Evolutionary conservation across 495 filamentous ascomycete species (phyloP).

Genomic region (Rostrohypoxylon terebratum): DNA sequence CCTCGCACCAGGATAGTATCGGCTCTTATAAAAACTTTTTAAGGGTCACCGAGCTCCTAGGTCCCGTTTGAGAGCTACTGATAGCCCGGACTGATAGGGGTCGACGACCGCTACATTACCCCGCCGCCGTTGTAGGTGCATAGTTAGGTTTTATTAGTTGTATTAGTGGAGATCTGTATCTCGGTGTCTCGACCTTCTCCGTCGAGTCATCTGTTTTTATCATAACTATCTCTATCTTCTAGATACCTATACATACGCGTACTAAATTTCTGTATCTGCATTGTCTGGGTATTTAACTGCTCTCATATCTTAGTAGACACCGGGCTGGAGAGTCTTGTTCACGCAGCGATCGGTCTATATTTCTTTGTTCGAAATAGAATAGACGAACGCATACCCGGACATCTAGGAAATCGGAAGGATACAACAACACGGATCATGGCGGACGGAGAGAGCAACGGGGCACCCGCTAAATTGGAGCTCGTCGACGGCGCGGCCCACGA

Average conservation of each 20-base stretch:
- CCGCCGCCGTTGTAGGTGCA: slow-evolving; percentile 15
- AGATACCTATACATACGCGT: not conserved
- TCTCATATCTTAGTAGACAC: not conserved
- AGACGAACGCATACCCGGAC: slow-evolving; percentile 2
- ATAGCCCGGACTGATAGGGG: not conserved
- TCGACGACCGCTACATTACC: slow-evolving; percentile 19
- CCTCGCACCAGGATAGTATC: slow-evolving; percentile 6
- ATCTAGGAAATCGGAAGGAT: not conserved
- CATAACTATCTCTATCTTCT: slow-evolving; percentile 4
- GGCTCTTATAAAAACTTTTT: slow-evolving; percentile 1
- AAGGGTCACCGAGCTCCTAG: slow-evolving; percentile 1
- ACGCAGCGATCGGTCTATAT: not conserved
- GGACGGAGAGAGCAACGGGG: slow-evolving; percentile 32
- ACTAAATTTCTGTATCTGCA: slow-evolving; percentile 1
- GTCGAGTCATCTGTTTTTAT: not conserved
- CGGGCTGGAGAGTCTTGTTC: not conserved
- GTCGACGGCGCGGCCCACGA: slow-evolving; percentile 40
- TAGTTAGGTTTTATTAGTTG: slow-evolving; percentile 30
- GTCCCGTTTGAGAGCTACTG: slow-evolving; percentile 13
- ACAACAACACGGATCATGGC: slow-evolving; percentile 28
- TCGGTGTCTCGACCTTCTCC: slow-evolving; percentile 10
- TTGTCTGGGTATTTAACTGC: not conserved
- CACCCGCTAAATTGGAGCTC: slow-evolving; percentile 34
- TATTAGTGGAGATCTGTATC: slow-evolving; percentile 28
- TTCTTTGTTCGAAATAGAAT: not conserved